Conservation (phyloP, 2,329 filamentous ascomycete genomes). For the Dactylellina drechsleri region DNA sequence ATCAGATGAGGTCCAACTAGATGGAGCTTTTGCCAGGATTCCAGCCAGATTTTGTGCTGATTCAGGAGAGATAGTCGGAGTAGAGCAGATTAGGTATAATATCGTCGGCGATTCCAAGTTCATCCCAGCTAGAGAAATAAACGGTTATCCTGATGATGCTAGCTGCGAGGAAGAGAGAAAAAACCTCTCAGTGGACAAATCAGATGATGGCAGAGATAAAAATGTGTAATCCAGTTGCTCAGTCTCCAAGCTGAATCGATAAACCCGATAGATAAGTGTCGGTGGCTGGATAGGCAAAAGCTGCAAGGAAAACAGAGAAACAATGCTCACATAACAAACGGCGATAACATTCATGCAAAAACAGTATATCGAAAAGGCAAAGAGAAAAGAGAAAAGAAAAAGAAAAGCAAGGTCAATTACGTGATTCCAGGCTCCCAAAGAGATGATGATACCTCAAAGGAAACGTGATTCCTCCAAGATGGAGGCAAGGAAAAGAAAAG, state of each 20-base stretch:
- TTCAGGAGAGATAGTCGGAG: slow-evolving; percentile 50
- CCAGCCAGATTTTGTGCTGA: slow-evolving; percentile 31
- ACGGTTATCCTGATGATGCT: slow-evolving; percentile 47
- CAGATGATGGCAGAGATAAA: slow-evolving; percentile 42
- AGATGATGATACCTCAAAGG: slow-evolving; percentile 38
- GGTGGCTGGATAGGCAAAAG: slow-evolving; percentile 56
- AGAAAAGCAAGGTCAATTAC: slow-evolving; percentile 35
- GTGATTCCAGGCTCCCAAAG: slow-evolving; percentile 22
- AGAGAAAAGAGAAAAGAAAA: slow-evolving; percentile 39
- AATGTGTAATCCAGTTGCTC: slow-evolving; percentile 52
- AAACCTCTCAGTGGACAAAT: slow-evolving; percentile 36
- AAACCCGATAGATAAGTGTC: slow-evolving; percentile 24
- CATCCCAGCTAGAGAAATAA: slow-evolving; percentile 42
- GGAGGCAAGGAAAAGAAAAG: slow-evolving; percentile 30
- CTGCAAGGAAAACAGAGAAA: slow-evolving; percentile 35
- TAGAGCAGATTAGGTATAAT: slow-evolving; percentile 55
- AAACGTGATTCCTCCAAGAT: slow-evolving; percentile 17
- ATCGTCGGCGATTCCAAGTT: slow-evolving; percentile 38
- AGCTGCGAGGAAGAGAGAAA: slow-evolving; percentile 26
- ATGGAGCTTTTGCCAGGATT: slow-evolving; percentile 18
- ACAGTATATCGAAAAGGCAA: slow-evolving; percentile 46
- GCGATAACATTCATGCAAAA: slow-evolving; percentile 46
- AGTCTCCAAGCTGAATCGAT: slow-evolving; percentile 53
- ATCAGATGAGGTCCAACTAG: slow-evolving; percentile 22
- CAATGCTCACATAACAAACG: slow-evolving; percentile 48